Evolutionary conservation across 306 rosid genomes (phyloP).

Genomic region (Arachis stenosperma): DNA sequence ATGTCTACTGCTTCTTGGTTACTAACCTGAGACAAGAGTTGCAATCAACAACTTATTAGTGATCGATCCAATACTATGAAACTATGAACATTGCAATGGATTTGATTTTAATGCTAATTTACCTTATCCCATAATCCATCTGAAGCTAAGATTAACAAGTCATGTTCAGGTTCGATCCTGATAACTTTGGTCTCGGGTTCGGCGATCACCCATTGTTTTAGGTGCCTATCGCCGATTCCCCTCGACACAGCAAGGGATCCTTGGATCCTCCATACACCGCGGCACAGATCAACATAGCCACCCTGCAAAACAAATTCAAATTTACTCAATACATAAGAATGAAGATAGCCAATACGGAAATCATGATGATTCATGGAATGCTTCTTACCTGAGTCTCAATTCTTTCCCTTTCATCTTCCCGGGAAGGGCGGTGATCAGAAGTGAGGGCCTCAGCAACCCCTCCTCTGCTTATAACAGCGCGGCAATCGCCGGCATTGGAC

Average conservation of each 20-base stretch:
- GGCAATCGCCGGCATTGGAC: conserved; percentile 93
- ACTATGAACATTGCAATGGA: not conserved
- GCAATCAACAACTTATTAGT: conserved; percentile 29
- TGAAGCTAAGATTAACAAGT: conserved; percentile 87
- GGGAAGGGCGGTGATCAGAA: conserved; percentile 85
- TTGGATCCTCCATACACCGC: conserved; percentile 87
- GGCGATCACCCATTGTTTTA: conserved; percentile 83
- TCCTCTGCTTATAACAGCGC: conserved; percentile 83
- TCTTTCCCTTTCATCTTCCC: conserved; percentile 79
- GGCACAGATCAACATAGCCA: conserved; percentile 91
- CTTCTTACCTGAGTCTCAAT: conserved; percentile 71
- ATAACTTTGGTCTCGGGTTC: conserved; percentile 86
- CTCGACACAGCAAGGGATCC: conserved; percentile 93
- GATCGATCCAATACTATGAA: not conserved
- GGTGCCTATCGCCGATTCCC: conserved; percentile 79
- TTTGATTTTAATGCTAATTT: conserved; percentile 17
- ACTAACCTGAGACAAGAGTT: conserved; percentile 61
- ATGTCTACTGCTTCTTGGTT: conserved; percentile 93
- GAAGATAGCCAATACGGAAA: conserved; percentile 13
- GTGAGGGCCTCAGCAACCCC: conserved; percentile 87
- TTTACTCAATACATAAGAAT: conserved; percentile 6
- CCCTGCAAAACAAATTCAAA: conserved; percentile 59
- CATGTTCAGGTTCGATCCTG: conserved; percentile 67
- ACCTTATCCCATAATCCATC: conserved; percentile 99
- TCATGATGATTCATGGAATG: not conserved